Evolutionary conservation across 805 yeast genomes (phyloP).

Genomic region (Suhomyces sp.): DNA sequence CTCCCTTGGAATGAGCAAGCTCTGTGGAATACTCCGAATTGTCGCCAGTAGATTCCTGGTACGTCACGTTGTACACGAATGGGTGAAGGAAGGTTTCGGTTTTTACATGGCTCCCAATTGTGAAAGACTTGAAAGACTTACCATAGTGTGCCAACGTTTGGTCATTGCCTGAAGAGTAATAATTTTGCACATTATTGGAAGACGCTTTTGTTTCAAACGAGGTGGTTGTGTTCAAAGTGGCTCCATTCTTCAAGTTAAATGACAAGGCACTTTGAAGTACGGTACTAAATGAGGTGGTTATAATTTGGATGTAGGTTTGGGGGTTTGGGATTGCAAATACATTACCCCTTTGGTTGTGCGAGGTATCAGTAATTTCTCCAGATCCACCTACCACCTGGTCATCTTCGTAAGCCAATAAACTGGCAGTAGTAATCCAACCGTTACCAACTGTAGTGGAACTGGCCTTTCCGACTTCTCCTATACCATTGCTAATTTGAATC

Average conservation of each 20-base stretch:
- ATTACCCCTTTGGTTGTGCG: slow-evolving; percentile 23
- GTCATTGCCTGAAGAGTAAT: neutral
- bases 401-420: slow-evolving; percentile 54
- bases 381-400: slow-evolving; percentile 33
- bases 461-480: slow-evolving; percentile 31
- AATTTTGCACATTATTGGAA: neutral
- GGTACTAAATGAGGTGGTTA: slow-evolving; percentile 34
- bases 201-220: neutral
- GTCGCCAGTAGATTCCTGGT: neutral
- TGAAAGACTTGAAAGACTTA: neutral
- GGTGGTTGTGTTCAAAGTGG: slow-evolving; percentile 24
- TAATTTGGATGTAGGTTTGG: slow-evolving; percentile 40
- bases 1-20: neutral
- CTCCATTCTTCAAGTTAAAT: slow-evolving; percentile 40
- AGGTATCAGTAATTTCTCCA: slow-evolving; percentile 36
- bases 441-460: slow-evolving; percentile 34
- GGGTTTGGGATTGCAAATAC: slow-evolving; percentile 33
- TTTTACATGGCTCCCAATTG: neutral
- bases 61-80: too few relatives aligned
- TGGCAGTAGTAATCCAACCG: slow-evolving; percentile 64
- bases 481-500: slow-evolving; percentile 55
- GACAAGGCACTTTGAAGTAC: slow-evolving; percentile 33
- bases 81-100: neutral
- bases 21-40: neutral
- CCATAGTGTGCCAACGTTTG: slow-evolving; percentile 1